Percentiles rank a stretch among this genome's conserved stretches.
Conservation (phyloP, 495 filamentous ascomycete species). For the Aspergillus nidulans region DNA sequence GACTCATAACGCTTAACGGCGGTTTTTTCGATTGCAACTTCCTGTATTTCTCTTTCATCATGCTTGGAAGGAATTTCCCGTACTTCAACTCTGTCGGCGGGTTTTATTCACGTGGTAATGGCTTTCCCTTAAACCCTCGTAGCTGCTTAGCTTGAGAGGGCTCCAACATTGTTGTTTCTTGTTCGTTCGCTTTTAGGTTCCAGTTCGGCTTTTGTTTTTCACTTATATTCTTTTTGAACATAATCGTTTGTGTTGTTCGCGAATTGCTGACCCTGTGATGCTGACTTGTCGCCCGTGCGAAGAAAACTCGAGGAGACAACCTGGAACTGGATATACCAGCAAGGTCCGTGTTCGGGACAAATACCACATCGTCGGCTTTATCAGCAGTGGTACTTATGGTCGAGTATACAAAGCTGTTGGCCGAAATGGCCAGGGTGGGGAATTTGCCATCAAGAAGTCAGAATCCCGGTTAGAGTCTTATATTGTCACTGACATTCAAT, state of each 20-base stretch:
- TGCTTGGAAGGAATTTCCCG: constrained; percentile 42
- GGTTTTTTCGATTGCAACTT: constrained; percentile 3
- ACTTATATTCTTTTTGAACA: constrained; percentile 6
- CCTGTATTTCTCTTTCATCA: constrained; percentile 29
- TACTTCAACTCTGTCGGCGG: constrained; percentile 40
- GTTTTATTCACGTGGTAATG: constrained; percentile 49
- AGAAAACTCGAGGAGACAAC: constrained; percentile 43
- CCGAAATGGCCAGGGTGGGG: constrained; percentile 66
- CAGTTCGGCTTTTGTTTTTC: background rate
- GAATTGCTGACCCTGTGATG: background rate
- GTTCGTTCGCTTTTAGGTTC: background rate
- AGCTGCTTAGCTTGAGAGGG: constrained; percentile 10
- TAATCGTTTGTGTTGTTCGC: background rate
- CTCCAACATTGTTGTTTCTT: background rate
- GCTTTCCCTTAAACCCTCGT: constrained; percentile 22
- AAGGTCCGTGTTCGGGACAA: constrained; percentile 86
- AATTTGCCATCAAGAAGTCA: constrained; percentile 95
- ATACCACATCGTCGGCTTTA: constrained; percentile 97
- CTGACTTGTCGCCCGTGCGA: background rate
- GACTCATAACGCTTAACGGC: background rate
- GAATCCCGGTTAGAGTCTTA: constrained; percentile 2
- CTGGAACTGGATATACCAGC: constrained; percentile 60
- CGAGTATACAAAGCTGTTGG: constrained; percentile 93
- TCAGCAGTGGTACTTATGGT: constrained; percentile 97
- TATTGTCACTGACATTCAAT: constrained; percentile 8